phyloP scores from a whole-genome alignment of 202 grass and related monocot species.

The Miscanthus sacchariflorus region DNA sequence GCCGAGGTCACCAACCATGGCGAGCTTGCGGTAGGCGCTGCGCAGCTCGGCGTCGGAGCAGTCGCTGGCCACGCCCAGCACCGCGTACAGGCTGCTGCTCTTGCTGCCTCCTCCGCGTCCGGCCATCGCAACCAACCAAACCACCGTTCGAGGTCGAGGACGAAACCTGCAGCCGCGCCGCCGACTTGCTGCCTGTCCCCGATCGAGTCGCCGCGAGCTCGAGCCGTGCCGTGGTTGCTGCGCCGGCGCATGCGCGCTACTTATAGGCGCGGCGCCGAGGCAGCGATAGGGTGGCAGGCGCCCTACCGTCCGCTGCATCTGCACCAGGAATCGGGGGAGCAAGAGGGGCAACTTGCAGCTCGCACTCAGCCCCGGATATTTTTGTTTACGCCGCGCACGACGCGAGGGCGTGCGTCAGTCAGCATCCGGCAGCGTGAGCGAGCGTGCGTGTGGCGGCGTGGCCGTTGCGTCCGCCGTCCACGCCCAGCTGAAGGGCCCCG shows the following conservation, averaged over 20 bases:
- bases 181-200: too few species aligned
- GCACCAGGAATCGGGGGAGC: slow-evolving; percentile 15
- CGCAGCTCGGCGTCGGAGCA: slow-evolving; percentile 84
- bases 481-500: too few species aligned
- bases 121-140: slow-evolving; percentile 3
- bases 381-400: neutral
- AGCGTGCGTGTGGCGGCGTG: neutral
- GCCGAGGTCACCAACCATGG: slow-evolving; percentile 53
- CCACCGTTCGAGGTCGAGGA: neutral
- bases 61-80: slow-evolving; percentile 76
- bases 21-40: slow-evolving; percentile 88
- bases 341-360: slow-evolving; percentile 24
- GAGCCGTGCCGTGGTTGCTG: neutral
- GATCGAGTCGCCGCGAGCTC: neutral
- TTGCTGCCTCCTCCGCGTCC: slow-evolving; percentile 32
- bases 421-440: slow-evolving; percentile 3
- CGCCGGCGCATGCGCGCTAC: slow-evolving; percentile 31
- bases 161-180: too few species aligned
- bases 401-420: neutral
- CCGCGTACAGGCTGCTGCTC: slow-evolving; percentile 60
- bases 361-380: neutral
- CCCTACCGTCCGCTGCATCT: slow-evolving; percentile 37
- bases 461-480: too few species aligned
- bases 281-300: neutral
- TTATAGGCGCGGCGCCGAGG: slow-evolving; percentile 25